Evolutionary conservation across 2,329 filamentous ascomycete species (phyloP).

Genomic region (Hypoxylon rubiginosum): DNA sequence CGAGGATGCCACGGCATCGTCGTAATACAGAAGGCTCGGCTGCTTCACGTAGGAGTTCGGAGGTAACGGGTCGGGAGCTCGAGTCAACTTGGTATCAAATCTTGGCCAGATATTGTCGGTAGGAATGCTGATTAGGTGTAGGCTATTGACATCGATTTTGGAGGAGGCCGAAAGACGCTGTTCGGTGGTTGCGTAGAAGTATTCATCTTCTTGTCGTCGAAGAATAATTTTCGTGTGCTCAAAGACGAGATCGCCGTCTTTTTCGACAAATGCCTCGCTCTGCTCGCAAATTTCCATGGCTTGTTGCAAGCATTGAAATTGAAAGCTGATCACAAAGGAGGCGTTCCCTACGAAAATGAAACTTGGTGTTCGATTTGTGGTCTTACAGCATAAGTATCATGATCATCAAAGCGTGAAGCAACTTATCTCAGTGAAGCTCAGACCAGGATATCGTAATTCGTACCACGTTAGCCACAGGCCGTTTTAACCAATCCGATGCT

Average conservation of each 20-base stretch:
- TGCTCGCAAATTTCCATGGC: slow-evolving; percentile 2
- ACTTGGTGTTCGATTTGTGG: no score
- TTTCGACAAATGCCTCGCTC: slow-evolving; percentile 13
- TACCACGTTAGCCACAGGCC: no score
- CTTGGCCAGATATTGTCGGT: slow-evolving; percentile 12
- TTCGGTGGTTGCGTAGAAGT: not conserved
- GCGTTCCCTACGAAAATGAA: no score
- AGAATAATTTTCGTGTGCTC: slow-evolving; percentile 3
- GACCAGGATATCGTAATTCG: no score
- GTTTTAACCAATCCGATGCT: no score
- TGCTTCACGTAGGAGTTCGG: slow-evolving; percentile 13
- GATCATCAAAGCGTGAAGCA: no score
- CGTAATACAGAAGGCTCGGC: slow-evolving; percentile 3
- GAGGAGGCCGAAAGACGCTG: slow-evolving; percentile 1
- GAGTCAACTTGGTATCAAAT: slow-evolving; percentile 5
- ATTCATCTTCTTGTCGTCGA: not conserved
- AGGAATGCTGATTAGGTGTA: slow-evolving; percentile 7
- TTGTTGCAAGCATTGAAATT: not conserved
- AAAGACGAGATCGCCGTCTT: slow-evolving; percentile 10
- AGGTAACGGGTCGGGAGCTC: slow-evolving; percentile 12
- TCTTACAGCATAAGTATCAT: no score
- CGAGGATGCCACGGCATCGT: not conserved
- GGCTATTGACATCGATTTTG: not conserved
- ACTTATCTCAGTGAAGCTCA: no score
- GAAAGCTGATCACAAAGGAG: no score